Base-by-base conservation (phyloP, 192 early-diverging fungal species). In the Gryganskiella cystojenkinii region DNA sequence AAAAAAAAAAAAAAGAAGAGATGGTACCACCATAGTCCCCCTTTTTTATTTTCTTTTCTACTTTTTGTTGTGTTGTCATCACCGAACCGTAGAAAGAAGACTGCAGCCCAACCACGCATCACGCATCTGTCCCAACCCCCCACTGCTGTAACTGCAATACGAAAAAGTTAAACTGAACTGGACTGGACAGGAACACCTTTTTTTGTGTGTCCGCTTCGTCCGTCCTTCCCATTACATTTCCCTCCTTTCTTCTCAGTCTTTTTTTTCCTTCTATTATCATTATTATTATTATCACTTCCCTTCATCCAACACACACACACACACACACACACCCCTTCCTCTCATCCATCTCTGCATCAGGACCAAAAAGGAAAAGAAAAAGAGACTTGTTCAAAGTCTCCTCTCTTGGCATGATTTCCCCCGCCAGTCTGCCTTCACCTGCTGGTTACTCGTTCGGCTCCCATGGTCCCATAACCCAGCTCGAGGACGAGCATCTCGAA, bases 371-470 rank as follows among this genome's bases (percentile, higher is more conserved):
- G 35, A 47, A 27, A 19, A 47, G n/a, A 30, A 22, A 30, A 47
- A 14, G 35, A 35, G n/a, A 24, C 5, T 22, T 15, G 30, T 19
- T 30, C 49, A 25, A n/a, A 44, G 27, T 34, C 37, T 56, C 57
- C 37, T 59, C 42, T 19, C 40, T 42, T 35, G 11, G 64, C 43
- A 78, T 78, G 73, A 78, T 78, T 59, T 78, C 66, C 9, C 73
- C 73, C 24, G 61, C 73, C 11, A 78, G 57, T 15, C 56, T 78
- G 28, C 73, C 73, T 30, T 68, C 73, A 9, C 73, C 73, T 7
- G 60, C 73, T 24, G 73, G 66, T 11, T 78, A 78, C 43, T 78
- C 73, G 37, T 78, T 78, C 46, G 73, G 73, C 46, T 68, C 73
- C 2, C 51, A 78, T 43, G 66, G 54, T 14, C 34, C 73, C 33